Percentiles rank a stretch among this genome's conserved stretches.
Conservation (phyloP, 163 green algal genomes). For the Chlamydomonas reinhardtii region DNA sequence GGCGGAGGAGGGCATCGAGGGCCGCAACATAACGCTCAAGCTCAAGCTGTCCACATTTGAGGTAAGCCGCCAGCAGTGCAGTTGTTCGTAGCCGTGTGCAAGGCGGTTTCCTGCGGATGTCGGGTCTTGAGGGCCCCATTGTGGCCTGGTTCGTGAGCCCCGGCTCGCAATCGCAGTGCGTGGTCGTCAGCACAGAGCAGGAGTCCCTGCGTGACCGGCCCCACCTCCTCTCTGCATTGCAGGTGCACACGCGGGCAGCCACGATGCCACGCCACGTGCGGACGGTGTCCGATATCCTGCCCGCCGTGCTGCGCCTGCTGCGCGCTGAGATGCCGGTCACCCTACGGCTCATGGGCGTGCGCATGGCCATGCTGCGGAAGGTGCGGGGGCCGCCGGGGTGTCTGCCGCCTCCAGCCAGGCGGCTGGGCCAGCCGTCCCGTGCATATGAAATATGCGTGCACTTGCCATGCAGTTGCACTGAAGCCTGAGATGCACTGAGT, state of each 20-base stretch:
- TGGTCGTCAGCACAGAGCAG: too few species aligned
- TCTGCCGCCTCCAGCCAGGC: too few species aligned
- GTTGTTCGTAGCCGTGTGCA: too few species aligned
- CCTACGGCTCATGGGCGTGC: constrained; percentile 86
- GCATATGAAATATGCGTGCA: too few species aligned
- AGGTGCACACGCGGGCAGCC: constrained; percentile 69
- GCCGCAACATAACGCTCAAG: constrained; percentile 91
- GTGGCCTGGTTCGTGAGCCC: too few species aligned
- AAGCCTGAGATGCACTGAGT: not conserved
- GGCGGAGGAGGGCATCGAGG: constrained; percentile 80
- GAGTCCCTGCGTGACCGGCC: too few species aligned
- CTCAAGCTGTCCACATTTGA: constrained; percentile 90
- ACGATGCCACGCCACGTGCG: constrained; percentile 68
- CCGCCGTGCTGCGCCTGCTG: constrained; percentile 60
- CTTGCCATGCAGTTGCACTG: not conserved
- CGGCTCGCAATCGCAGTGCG: too few species aligned
- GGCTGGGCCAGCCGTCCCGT: too few species aligned
- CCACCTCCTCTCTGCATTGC: too few species aligned
- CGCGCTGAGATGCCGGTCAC: constrained; percentile 72
- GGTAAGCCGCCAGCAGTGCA: too few species aligned
- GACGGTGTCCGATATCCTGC: constrained; percentile 66
- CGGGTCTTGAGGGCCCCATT: not conserved
- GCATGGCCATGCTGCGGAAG: constrained; percentile 67
- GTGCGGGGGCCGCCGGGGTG: too few species aligned
- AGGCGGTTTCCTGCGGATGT: too few species aligned